Base-by-base conservation (phyloP, 2,329 filamentous ascomycete genomes). In the Fusarium sp. region DNA sequence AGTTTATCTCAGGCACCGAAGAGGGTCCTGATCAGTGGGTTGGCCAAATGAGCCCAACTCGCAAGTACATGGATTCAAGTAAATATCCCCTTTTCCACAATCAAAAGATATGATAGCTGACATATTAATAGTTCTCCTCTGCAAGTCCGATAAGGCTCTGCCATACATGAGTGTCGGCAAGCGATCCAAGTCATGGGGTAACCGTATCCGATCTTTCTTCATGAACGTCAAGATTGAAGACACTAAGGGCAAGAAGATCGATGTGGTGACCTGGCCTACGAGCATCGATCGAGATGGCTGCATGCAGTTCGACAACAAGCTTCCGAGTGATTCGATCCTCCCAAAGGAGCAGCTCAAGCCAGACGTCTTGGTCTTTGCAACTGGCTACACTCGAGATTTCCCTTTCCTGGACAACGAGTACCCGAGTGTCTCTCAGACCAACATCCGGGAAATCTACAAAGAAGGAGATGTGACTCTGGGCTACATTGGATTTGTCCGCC, bases 401-500 rank as follows among this genome's bases (percentile, higher is more conserved):
- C 75, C 73, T 0, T 87, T 86, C 71, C 75, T 87, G 13, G 73
- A 79, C 19, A 68, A 74, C 2, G 73, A 73, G 2, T 86, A 85
- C 60, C 84, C 87, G 0, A 81, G 79, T 9, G 84, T 87, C 11
- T 79, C 84, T 53, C 85, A 89, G 52, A 80, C 84, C 25, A 84
- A 86, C 67, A 85, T 90, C 19, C 85, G 88, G n/a, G 82, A 86
- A 23, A 83, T 91, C 52, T 90, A 90, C 77, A 81, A 79, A 32
- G 61, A 75, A 6, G 78, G 77, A 7, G 81, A 85, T 38, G 78
- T 83, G 3, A 80, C 80, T 0, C 71, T 86, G 0, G 85, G 80
- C 6, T 87, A 85, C 70, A 85, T 87, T 54, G 86, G 86, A 13
- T 87, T 87, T 62, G 79, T 87, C 9, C 81, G 86, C 1, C 86